Percentiles rank a stretch among this genome's conserved stretches.
phyloP scores from a whole-genome alignment of 2,329 filamentous ascomycete species.

The Claviceps pusilla region DNA sequence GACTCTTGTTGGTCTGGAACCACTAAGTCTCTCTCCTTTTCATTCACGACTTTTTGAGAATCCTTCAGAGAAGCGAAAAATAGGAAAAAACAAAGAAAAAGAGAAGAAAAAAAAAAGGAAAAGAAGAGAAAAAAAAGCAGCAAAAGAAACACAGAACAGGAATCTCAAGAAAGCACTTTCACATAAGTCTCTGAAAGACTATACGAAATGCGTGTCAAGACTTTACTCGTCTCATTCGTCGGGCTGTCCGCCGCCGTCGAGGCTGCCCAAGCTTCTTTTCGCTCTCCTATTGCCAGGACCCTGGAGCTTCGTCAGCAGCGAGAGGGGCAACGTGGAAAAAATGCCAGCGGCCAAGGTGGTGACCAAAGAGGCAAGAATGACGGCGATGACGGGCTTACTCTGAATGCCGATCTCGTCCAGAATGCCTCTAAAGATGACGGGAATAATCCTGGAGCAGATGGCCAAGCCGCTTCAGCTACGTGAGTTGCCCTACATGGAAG shows the following conservation, averaged over 20 bases:
- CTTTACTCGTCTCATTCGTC: conserved; percentile 32
- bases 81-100: no score
- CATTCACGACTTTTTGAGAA: no score
- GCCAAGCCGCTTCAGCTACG: conserved; percentile 38
- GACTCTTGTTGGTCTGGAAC: conserved; percentile 9
- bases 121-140: not conserved
- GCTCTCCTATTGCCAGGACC: conserved; percentile 21
- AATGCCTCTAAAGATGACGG: conserved; percentile 34
- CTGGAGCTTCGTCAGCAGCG: conserved; percentile 26
- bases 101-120: not conserved
- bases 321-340: not conserved
- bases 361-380: conserved; percentile 3
- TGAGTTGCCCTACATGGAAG: conserved; percentile 17
- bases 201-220: conserved; percentile 34
- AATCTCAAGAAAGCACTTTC: conserved; percentile 1
- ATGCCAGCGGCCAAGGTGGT: not conserved
- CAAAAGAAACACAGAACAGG: not conserved
- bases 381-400: conserved; percentile 14
- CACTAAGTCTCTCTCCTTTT: not conserved
- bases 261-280: conserved; percentile 26
- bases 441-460: conserved; percentile 26
- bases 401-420: conserved; percentile 32
- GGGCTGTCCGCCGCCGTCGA: conserved; percentile 23
- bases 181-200: not conserved
- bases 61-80: no score